A percentile compares a stretch with the other conserved stretches of the same genome.
Conservation (phyloP, 2,329 filamentous ascomycete genomes). For the Cryphonectria naterciae region DNA sequence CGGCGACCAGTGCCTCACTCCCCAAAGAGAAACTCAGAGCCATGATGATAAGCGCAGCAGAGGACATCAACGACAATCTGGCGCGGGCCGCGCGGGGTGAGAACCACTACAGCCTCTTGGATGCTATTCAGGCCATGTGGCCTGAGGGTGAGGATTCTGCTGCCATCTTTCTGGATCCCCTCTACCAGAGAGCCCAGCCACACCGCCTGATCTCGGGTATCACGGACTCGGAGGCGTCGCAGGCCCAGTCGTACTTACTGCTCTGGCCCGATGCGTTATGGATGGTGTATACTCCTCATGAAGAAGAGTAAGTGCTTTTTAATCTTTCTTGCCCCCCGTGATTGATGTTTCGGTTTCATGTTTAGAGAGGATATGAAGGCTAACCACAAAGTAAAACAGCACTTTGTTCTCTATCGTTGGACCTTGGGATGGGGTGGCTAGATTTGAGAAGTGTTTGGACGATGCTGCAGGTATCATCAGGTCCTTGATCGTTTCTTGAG, state of each 20-base stretch:
- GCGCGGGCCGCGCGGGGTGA: neutral
- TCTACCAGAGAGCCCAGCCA: constrained; percentile 5
- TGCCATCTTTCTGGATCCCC: neutral
- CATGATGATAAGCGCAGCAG: neutral
- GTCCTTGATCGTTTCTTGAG: neutral
- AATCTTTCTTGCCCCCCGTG: neutral
- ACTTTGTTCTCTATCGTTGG: neutral
- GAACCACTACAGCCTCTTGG: constrained; percentile 8
- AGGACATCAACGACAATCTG: constrained; percentile 8
- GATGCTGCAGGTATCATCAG: neutral
- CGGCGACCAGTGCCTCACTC: neutral
- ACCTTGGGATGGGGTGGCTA: neutral
- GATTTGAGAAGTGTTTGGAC: constrained; percentile 7
- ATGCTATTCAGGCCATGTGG: constrained; percentile 5
- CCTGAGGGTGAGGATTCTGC: neutral
- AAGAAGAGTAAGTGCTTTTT: neutral
- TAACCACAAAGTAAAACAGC: neutral
- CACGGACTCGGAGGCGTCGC: neutral
- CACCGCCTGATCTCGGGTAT: neutral
- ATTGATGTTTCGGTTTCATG: too few species aligned
- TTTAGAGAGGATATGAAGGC: neutral
- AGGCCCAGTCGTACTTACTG: constrained; percentile 2
- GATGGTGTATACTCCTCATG: neutral
- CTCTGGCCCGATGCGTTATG: constrained; percentile 12
- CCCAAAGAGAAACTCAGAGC: neutral